Percentiles rank a stretch among this genome's conserved stretches.
Conservation (phyloP, 192 early-diverging fungal genomes). For the Cladochytrium replicatum region DNA sequence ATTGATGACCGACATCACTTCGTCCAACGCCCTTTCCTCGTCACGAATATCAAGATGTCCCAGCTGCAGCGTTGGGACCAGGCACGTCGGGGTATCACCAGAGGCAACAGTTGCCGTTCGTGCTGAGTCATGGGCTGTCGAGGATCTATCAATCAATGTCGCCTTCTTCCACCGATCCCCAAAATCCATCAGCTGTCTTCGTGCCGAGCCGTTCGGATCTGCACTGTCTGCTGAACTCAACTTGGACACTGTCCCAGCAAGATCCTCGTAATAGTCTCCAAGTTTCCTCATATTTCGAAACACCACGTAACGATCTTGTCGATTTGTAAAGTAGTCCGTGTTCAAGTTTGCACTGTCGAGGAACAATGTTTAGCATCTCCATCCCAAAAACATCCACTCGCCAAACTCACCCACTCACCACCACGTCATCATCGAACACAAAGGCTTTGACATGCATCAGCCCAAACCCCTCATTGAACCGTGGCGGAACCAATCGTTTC, state of each 20-base stretch:
- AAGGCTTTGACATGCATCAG: conserved; percentile 93
- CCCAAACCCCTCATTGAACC: conserved; percentile 90
- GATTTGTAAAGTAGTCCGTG: conserved; percentile 86
- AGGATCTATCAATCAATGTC: too few relatives aligned
- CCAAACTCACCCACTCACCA: conserved; percentile 60
- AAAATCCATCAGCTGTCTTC: too few relatives aligned
- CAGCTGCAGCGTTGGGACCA: conserved; percentile 82
- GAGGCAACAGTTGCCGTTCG: too few relatives aligned
- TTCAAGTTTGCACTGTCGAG: conserved; percentile 82
- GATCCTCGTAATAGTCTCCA: conserved; percentile 57
- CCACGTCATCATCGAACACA: conserved; percentile 73
- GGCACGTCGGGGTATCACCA: conserved; percentile 48
- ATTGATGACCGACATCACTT: conserved; percentile 50
- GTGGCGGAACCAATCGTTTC: conserved; percentile 62
- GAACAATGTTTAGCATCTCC: not conserved
- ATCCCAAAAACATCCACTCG: not conserved
- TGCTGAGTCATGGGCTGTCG: too few relatives aligned
- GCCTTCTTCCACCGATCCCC: too few relatives aligned
- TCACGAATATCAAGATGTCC: conserved; percentile 68
- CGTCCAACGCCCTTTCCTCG: conserved; percentile 57
- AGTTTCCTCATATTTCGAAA: conserved; percentile 46
- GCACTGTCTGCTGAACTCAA: too few relatives aligned
- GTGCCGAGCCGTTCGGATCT: too few relatives aligned
- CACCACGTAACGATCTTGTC: conserved; percentile 89
- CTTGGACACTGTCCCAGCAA: conserved; percentile 49